Evolutionary conservation across 1,284 basidiomycete genomes (phyloP).

Genomic region (Exsudoporus floridanus): DNA sequence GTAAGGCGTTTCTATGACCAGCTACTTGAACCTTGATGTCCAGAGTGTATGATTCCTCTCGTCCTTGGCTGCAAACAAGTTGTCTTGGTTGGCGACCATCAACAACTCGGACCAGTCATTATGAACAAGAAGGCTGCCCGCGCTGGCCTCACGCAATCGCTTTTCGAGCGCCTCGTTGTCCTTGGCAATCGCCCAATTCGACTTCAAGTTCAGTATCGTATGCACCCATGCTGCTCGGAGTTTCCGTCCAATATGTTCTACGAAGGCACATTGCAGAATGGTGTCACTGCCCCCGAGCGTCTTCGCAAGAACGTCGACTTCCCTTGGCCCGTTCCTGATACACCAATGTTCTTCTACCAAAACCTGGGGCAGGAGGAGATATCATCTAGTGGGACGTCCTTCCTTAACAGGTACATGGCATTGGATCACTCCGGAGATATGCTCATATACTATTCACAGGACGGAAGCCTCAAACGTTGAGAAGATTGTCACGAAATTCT

Average conservation of each 20-base stretch:
- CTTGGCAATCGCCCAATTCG: slow-evolving; percentile 96
- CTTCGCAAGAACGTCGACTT: slow-evolving; percentile 98
- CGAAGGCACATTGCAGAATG: slow-evolving; percentile 98
- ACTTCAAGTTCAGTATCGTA: slow-evolving; percentile 98
- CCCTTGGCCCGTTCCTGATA: slow-evolving; percentile 97
- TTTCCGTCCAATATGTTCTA: slow-evolving; percentile 99
- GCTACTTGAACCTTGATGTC: slow-evolving; percentile 14
- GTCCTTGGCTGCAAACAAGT: slow-evolving; percentile 98
- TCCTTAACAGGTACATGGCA: slow-evolving; percentile 77
- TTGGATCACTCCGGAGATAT: slow-evolving; percentile 1
- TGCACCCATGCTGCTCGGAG: slow-evolving; percentile 99
- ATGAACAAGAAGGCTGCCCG: slow-evolving; percentile 99
- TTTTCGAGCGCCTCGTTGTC: slow-evolving; percentile 96
- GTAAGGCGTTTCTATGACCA: slow-evolving; percentile 1
- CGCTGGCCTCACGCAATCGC: slow-evolving; percentile 94
- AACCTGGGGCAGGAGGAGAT: slow-evolving; percentile 99
- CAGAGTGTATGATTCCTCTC: slow-evolving; percentile 99
- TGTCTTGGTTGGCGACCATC: slow-evolving; percentile 97
- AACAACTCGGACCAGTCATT: slow-evolving; percentile 98
- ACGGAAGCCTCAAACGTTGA: slow-evolving; percentile 99
- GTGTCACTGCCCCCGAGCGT: slow-evolving; percentile 97
- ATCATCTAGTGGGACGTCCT: slow-evolving; percentile 96
- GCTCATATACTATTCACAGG: slow-evolving; percentile 43
- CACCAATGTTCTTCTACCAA: slow-evolving; percentile 99
- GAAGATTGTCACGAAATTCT: slow-evolving; percentile 99